Conservation (phyloP, 192 early-diverging fungal species). For the Gaertneriomyces sp. region DNA sequence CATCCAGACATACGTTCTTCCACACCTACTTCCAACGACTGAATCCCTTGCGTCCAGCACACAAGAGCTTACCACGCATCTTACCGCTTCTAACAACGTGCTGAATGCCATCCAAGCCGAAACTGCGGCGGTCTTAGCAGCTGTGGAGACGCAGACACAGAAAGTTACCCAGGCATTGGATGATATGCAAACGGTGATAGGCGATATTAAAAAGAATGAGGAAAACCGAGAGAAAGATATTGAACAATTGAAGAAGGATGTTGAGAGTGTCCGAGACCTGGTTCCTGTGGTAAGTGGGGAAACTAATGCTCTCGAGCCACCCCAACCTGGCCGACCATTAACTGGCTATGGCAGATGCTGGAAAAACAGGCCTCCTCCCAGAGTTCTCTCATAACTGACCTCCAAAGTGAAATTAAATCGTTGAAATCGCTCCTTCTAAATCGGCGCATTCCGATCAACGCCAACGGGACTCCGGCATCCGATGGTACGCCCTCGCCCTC, state of each 20-base stretch:
- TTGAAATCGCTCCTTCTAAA: conserved; percentile 87
- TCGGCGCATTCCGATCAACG: conserved; percentile 38
- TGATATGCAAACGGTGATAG: conserved; percentile 24
- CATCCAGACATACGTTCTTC: conserved; percentile 36
- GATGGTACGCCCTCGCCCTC: conserved; percentile 3
- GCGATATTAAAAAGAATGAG: conserved; percentile 52
- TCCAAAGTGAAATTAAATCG: conserved; percentile 93
- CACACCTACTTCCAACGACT: conserved; percentile 25
- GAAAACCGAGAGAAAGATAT: conserved; percentile 64
- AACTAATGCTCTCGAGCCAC: too few relatives aligned
- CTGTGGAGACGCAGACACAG: conserved; percentile 64
- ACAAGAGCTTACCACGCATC: conserved; percentile 59
- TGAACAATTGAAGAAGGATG: conserved; percentile 67
- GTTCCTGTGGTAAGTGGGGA: conserved; percentile 65
- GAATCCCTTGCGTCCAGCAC: conserved; percentile 29
- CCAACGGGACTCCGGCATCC: not conserved
- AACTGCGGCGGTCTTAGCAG: conserved; percentile 57
- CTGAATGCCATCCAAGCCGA: conserved; percentile 61
- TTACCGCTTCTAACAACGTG: conserved; percentile 65
- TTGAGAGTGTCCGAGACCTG: conserved; percentile 67
- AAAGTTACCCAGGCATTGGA: conserved; percentile 53
- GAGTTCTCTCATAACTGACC: conserved; percentile 60
- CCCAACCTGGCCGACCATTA: not conserved
- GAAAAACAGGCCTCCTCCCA: conserved; percentile 73
- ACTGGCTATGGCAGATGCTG: conserved; percentile 51